Evolutionary conservation across 176 grass and related monocot genomes (phyloP).

Genomic region (Dactylis glomerata): DNA sequence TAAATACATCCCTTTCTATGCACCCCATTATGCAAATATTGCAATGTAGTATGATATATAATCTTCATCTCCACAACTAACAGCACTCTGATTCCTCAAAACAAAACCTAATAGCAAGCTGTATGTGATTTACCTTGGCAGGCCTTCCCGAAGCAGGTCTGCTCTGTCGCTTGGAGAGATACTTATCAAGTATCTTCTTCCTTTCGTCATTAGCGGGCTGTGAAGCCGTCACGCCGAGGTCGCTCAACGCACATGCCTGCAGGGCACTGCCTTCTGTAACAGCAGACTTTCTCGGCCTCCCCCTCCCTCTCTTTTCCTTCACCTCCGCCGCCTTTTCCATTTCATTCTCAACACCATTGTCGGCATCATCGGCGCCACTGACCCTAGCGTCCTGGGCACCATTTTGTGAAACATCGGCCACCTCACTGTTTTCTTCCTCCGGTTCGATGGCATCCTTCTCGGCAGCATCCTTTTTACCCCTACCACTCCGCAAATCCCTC

Average conservation of each 20-base stretch:
- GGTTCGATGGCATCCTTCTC: conserved; percentile 21
- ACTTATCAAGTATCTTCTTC: conserved; percentile 71
- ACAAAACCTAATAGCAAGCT: background rate
- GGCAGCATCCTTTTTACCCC: conserved; percentile 18
- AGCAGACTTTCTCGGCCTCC: conserved; percentile 49
- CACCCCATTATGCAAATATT: background rate
- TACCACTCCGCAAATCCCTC: background rate
- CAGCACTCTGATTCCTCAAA: too few species aligned
- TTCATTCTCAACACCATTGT: background rate
- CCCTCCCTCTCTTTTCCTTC: conserved; percentile 52
- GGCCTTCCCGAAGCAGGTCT: conserved; percentile 45
- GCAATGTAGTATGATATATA: background rate
- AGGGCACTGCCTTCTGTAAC: conserved; percentile 14
- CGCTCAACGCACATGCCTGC: conserved; percentile 36
- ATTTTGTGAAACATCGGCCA: background rate
- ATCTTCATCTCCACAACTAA: background rate
- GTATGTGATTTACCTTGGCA: conserved; percentile 51
- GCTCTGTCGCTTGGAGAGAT: conserved; percentile 63
- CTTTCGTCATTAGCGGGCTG: conserved; percentile 63
- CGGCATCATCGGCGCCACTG: background rate
- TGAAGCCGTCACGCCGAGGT: conserved; percentile 41
- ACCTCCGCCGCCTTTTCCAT: conserved; percentile 40
- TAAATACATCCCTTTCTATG: background rate
- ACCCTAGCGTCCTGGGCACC: background rate
- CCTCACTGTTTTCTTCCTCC: conserved; percentile 3